Conservation (phyloP, 2,329 filamentous ascomycete species). For the Verticillium isaacii region DNA sequence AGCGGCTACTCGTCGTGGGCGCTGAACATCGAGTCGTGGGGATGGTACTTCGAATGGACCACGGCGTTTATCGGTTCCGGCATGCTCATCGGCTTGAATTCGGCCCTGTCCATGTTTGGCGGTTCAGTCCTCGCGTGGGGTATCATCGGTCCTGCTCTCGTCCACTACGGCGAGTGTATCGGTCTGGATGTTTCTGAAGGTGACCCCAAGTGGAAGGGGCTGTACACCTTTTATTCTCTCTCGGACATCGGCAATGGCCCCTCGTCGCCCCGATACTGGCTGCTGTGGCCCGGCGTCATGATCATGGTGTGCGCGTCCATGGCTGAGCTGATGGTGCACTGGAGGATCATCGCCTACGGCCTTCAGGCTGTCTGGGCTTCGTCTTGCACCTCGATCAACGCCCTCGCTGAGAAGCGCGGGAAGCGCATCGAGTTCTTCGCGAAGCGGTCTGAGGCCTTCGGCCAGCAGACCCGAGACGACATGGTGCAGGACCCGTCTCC, state of each 20-base stretch:
- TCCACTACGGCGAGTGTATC: slow-evolving; percentile 45
- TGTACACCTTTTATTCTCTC: slow-evolving; percentile 25
- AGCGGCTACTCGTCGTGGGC: slow-evolving; percentile 43
- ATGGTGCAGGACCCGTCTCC: slow-evolving; percentile 34
- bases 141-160: slow-evolving; percentile 42
- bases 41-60: slow-evolving; percentile 55
- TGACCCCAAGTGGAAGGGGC: slow-evolving; percentile 20
- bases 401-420: slow-evolving; percentile 22
- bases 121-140: slow-evolving; percentile 52
- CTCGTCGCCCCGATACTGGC: slow-evolving; percentile 35
- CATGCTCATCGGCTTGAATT: slow-evolving; percentile 48
- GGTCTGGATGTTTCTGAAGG: slow-evolving; percentile 30
- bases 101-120: slow-evolving; percentile 51
- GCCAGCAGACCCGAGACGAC: slow-evolving; percentile 25
- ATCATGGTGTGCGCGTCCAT: slow-evolving; percentile 36
- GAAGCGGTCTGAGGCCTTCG: slow-evolving; percentile 28
- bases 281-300: slow-evolving; percentile 39
- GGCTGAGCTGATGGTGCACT: slow-evolving; percentile 35
- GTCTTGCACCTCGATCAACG: slow-evolving; percentile 23
- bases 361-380: slow-evolving; percentile 26
- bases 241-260: slow-evolving; percentile 19
- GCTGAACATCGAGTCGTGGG: slow-evolving; percentile 54
- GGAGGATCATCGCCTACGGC: slow-evolving; percentile 29
- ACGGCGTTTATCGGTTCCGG: slow-evolving; percentile 56
- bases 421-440: slow-evolving; percentile 26